Conservation (phyloP, 2,329 filamentous ascomycete genomes). For the Colletotrichum orbiculare region DNA sequence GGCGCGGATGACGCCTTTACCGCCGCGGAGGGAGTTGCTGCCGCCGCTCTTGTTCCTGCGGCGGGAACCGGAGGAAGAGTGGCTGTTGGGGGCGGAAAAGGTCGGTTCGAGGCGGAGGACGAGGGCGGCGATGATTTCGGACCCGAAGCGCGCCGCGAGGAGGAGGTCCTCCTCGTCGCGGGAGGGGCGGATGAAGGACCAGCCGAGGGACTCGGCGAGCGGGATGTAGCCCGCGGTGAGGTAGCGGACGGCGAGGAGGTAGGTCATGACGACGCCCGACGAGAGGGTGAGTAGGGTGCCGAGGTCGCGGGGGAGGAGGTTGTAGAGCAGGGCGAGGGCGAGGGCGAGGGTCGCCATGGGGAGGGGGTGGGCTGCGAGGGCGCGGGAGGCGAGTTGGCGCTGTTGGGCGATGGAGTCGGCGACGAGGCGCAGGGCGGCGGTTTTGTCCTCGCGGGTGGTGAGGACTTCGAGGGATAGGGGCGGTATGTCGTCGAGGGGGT, state of each 20-base stretch:
- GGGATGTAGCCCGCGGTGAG: constrained; percentile 70
- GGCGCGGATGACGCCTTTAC: constrained; percentile 78
- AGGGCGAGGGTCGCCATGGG: constrained; percentile 60
- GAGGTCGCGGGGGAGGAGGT: constrained; percentile 62
- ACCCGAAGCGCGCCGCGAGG: constrained; percentile 74
- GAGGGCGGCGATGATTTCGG: constrained; percentile 76
- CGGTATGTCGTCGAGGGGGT: constrained; percentile 63
- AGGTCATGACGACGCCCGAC: constrained; percentile 71
- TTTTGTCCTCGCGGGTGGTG: constrained; percentile 67
- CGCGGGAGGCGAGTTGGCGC: constrained; percentile 72
- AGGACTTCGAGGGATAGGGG: constrained; percentile 72
- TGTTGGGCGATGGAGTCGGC: constrained; percentile 88
- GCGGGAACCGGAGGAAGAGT: constrained; percentile 19
- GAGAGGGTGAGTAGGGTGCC: constrained; percentile 67
- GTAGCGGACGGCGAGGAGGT: constrained; percentile 70
- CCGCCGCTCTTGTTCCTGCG: constrained; percentile 52
- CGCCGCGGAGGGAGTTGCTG: constrained; percentile 56
- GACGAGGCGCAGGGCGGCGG: constrained; percentile 76
- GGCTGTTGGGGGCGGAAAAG: constrained; percentile 19
- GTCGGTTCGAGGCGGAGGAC: constrained; percentile 72
- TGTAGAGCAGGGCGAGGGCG: constrained; percentile 57
- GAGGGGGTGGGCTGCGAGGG: constrained; percentile 73
- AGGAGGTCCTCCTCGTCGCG: constrained; percentile 62
- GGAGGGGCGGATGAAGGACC: constrained; percentile 68
- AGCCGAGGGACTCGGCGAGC: constrained; percentile 69